Percentiles rank a stretch among this genome's conserved stretches.
phyloP scores from a whole-genome alignment of 371 early-diverging fungal genomes.

The Coemansia sp. region DNA sequence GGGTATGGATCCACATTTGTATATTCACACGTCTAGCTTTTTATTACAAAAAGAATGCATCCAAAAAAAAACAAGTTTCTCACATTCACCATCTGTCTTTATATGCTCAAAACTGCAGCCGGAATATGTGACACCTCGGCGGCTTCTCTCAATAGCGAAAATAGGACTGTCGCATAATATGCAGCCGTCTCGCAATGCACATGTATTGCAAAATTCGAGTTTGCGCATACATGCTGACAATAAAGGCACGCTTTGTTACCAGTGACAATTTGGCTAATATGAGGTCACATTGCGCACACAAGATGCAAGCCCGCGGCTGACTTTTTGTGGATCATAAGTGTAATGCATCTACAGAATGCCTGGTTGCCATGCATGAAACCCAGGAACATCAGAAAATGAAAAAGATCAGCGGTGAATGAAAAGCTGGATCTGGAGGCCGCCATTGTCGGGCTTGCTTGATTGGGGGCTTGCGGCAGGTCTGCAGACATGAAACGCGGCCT shows the following conservation, averaged over 20 bases:
- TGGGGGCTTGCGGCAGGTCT: constrained; percentile 3
- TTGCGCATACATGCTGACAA: neutral
- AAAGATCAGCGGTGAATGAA: neutral
- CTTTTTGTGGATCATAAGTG: neutral
- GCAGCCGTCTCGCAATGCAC: neutral
- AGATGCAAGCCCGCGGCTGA: neutral
- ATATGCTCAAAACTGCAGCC: neutral
- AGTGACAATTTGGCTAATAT: neutral
- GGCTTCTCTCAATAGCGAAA: neutral
- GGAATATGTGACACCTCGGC: neutral
- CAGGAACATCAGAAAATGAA: neutral
- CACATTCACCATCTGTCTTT: neutral
- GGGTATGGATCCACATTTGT: too few species aligned
- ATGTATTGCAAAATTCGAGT: neutral
- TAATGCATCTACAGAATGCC: neutral
- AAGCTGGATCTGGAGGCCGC: neutral
- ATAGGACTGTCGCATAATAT: neutral
- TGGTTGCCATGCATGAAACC: neutral
- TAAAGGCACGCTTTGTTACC: neutral
- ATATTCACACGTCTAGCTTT: neutral
- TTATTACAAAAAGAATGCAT: neutral
- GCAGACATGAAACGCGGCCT: neutral
- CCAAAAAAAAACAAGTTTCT: neutral
- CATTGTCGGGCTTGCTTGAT: constrained; percentile 1
- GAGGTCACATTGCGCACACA: neutral